Evolutionary conservation across 495 filamentous ascomycete species (phyloP), one percentile per base, ranked within the genome.

Genomic region (Xylaria palmicola): DNA sequence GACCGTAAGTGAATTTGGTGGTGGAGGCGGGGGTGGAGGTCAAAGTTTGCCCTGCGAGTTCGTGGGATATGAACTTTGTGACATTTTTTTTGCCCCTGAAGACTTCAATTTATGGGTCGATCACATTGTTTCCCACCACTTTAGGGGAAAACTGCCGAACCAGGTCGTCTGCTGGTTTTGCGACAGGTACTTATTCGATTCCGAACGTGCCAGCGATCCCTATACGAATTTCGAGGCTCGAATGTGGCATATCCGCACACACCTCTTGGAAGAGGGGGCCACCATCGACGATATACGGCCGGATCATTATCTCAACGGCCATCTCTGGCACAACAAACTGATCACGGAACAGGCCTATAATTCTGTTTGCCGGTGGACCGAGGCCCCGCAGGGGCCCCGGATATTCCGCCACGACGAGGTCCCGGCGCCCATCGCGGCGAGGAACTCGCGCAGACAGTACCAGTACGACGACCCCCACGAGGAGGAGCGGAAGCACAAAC

Each of bases 91-190:
- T 59, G n/a, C 36, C 5, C 57, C 72, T 6, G 62, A 72, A 26
- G 68, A 83, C 1, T 53, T 55, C n/a, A 54, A 67, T 1, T 47
- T 7, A 5, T 85, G 81, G 80, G 72, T 81, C 24, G 56, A 74
- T 3, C 81, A 84, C 54, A 74, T 77, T 32, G 37, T 62, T 8
- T 37, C 37, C 22, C 56, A 70, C 6, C 79, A 82, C 39, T 60
- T 75, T 0, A 3, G 29, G 0, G 39, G 63, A 20, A 19, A 7
- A 0, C 71, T 77, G 15, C 82, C 82, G n/a, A n/a, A 6, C 0
- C 57, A 44, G 13, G 64, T 72, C 6, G 39, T 69, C 1, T 85
- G 82, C 65, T 81, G 74, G 70, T 81, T 80, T 58, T 85, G 82
- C 64, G 73, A 82, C 62, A 41, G 66, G 1, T 43, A 30, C 6